Evolutionary conservation across 2,329 filamentous ascomycete species (phyloP), one percentile per base, ranked within the genome.

Genomic region (Venturiaceae sp.): DNA sequence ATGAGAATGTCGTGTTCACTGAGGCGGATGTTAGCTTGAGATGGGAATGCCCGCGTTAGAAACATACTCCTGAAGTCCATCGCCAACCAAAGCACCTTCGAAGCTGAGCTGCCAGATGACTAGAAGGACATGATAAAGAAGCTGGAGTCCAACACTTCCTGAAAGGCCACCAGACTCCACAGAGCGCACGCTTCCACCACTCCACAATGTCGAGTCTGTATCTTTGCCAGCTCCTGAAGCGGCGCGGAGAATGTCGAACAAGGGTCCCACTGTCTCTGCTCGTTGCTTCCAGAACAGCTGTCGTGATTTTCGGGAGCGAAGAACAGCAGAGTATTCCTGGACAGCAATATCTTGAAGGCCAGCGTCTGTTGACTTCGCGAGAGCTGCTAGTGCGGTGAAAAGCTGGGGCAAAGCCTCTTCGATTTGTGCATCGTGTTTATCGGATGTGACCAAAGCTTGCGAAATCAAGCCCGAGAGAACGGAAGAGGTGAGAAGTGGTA

Each of bases 91-190:
- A 60, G 77, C 72, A 32, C 80, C 83, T 70, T 97, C 94, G 64
- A 99, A 99, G 69, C 91, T 96, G 64, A 99, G 79, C 77, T 97
- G 92, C 94, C 94, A 99, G 60, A 99, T 77, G 13, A 95, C 92
- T 55, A 99, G 80, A 23, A 99, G 81, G 16, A 96, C 88, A 67
- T 96, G 90, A 71, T 99, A 99, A 41, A 99, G 81, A 41, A 97
- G 81, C 72, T 99, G 94, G 41, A 99, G 77, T 2, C 91, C 90
- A 60, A 99, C 90, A 8, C 91, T 91, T 53, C 91, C 90, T 60
- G 76, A 74, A 47, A 85, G 74, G 41, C 80, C 77, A 55, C 75
- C 74, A 61, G 91, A 86, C 32, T 87, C 84, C 59, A 83, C 81
- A 56, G 84, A 86, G 62, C 81, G 80, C 64, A 80, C 81, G 66